These are phyloP conservation scores for Hirsutella minnesotensis DNA, from an alignment of 2,329 filamentous ascomycete species.

Conservation along the genomic window DNA sequence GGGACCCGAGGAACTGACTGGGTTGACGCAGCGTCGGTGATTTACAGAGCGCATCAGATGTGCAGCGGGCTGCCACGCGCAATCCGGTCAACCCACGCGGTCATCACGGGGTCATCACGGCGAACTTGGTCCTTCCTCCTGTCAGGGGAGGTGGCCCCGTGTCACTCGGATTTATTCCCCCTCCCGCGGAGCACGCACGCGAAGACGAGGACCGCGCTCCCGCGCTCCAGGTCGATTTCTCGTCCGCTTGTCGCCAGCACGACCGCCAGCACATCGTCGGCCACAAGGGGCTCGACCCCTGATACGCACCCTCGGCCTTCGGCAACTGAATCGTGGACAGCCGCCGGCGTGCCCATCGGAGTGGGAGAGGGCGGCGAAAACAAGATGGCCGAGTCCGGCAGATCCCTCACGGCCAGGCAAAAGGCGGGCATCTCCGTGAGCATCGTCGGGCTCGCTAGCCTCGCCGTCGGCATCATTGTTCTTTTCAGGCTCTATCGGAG, in stretches of 20 bases:
- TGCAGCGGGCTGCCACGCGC: slow-evolving; percentile 40
- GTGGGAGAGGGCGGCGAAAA: slow-evolving; percentile 2
- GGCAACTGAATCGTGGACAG: background rate
- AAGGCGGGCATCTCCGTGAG: slow-evolving; percentile 48
- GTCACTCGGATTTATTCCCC: slow-evolving; percentile 18
- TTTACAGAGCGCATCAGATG: slow-evolving; percentile 42
- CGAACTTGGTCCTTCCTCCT: slow-evolving; percentile 34
- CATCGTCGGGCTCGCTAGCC: slow-evolving; percentile 32
- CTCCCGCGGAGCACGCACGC: slow-evolving; percentile 5
- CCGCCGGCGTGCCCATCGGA: slow-evolving; percentile 2
- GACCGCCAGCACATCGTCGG: background rate
- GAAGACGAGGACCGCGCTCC: background rate
- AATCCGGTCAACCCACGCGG: slow-evolving; percentile 44
- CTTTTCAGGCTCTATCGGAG: slow-evolving; percentile 28
- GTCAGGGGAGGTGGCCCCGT: slow-evolving; percentile 12
- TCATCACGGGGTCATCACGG: slow-evolving; percentile 44
- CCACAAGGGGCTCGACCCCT: background rate
- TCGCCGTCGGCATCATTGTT: slow-evolving; percentile 37
- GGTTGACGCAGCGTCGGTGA: slow-evolving; percentile 16
- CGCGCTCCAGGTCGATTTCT: background rate
- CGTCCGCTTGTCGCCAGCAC: background rate
- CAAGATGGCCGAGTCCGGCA: background rate
- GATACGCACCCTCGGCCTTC: background rate
- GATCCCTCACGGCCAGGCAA: slow-evolving; percentile 26
- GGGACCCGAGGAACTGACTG: too few relatives aligned